Base-by-base conservation (phyloP, 78 protist species). In the Dictyostelium capitatum region DNA sequence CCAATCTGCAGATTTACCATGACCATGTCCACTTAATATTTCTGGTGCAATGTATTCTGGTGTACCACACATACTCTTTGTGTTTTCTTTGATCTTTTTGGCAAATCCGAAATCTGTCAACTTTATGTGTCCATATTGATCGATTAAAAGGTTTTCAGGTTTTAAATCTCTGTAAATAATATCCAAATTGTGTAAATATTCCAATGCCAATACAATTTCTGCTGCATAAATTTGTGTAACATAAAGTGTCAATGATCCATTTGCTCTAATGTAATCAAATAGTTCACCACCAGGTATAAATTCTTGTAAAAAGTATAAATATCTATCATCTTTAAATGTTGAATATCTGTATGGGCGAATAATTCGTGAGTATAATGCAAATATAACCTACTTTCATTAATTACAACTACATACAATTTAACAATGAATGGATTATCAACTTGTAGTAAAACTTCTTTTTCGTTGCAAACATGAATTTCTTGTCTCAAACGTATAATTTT, bases 11-110 rank as follows among this genome's bases (percentile, higher is more conserved):
- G 97, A 85, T 59, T 85, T 95, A 25, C 97, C 97, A 89, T 97
- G 96, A 5, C 97, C 98, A 64, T 89, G 80, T 8, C 92, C 69
- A 30, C 53, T 43, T 15, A 98, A 30, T 12, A 96, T 89, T 80
- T 97, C 99, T 46, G 98, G 98, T 8, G 98, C 98, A 7, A 95
- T 96, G 69, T 97, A 97, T 65, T 97, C 98, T 0, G 98, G 97
- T 19, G 98, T 97, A 28, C 98, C 98, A 51, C 98, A 97, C 95
- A 97, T 89, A 28, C 96, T 91, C 80, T 83, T 91, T 5, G 98
- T 97, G 32, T 85, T 79, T 6, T 89, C 78, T 10, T 43, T 53
- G 6, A 72, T 70, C 37, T 25, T 6, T 67, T 96, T 96, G 3
- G 96, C 91, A 57, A 96, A 96, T 23, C 97, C 97, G 57, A 96